Evolutionary conservation across 2,329 filamentous ascomycete genomes (phyloP), one percentile per base, ranked within the genome.

Genomic region (Alternaria sp.): DNA sequence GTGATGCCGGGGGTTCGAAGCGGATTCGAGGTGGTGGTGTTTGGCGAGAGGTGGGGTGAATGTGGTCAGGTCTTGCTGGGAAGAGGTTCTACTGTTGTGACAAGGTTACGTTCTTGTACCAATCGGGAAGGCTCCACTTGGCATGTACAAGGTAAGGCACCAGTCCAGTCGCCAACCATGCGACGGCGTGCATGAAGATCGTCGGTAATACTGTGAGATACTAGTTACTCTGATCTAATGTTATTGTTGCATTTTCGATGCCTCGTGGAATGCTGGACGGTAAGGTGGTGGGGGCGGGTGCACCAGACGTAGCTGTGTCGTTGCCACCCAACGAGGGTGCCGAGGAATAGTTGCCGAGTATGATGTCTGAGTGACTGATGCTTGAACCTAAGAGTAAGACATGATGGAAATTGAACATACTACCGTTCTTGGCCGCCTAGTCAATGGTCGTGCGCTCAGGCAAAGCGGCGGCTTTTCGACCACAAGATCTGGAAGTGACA

Each of bases 21-120:
- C 58, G 67, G 62, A 68, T 71, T 60, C 60, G 72, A 67, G 72
- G 75, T 74, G 65, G 75, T 74, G 70, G 49, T 72, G 70, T 71
- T 72, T 67, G 70, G 72, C 62, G 71, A 69, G 71, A 67, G 72
- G 73, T 73, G 71, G 73, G 76, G 73, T 75, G 76, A 70, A 64
- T 73, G 74, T 70, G 72, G 66, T 66, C 70, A 73, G 71, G 72
- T 67, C 70, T 71, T 71, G 69, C 66, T 70, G 67, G 72, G 72
- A 72, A 74, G 49, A 52, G 68, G 69, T 71, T 74, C 59, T 59
- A 62, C 62, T 65, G 73, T 73, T 76, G 67, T 70, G 54, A 58
- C 59, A 65, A 65, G 62, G 59, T 65, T 66, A 56, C 73, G 73
- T 73, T 70, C 72, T 69, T 67, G 57, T 63, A 67, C 73, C 69